A percentile compares a stretch with the other conserved stretches of the same genome.
Evolutionary conservation across 176 grass and related monocot species (phyloP).

Genomic region (Eleusine indica): DNA sequence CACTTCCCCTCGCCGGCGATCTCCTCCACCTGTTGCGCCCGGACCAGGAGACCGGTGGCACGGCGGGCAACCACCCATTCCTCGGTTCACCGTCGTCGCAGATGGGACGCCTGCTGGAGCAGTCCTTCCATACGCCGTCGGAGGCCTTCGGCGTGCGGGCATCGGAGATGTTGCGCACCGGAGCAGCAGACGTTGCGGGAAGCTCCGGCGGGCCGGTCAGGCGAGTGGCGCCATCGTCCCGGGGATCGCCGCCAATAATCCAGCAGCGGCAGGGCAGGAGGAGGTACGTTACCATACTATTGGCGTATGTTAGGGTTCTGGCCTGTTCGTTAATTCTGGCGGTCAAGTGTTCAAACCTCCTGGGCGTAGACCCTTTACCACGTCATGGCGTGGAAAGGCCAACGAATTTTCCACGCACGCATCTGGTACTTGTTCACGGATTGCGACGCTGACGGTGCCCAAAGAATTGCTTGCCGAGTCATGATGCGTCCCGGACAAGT

Average conservation of each 20-base stretch:
- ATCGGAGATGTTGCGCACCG: neutral
- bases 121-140: neutral
- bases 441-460: neutral
- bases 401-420: conserved; percentile 48
- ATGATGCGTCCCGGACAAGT: neutral
- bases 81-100: neutral
- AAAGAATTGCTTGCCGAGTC: conserved; percentile 25
- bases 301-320: conserved; percentile 39
- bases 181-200: neutral
- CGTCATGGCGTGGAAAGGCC: conserved; percentile 35
- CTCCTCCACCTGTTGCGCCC: conserved; percentile 7
- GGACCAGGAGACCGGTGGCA: neutral
- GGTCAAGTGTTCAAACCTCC: conserved; percentile 54
- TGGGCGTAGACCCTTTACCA: conserved; percentile 41
- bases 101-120: neutral
- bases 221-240: conserved; percentile 10
- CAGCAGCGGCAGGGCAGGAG: conserved; percentile 43
- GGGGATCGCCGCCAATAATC: conserved; percentile 25
- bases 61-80: neutral
- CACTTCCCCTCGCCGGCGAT: neutral
- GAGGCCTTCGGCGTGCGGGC: neutral
- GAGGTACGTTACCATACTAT: conserved; percentile 12
- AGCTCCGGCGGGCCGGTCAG: conserved; percentile 11
- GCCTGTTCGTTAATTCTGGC: neutral
- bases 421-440: conserved; percentile 27